Percentiles rank a stretch among this genome's conserved stretches.
phyloP scores from a whole-genome alignment of 306 rosid genomes.

The Gastrolobium bilobum region DNA sequence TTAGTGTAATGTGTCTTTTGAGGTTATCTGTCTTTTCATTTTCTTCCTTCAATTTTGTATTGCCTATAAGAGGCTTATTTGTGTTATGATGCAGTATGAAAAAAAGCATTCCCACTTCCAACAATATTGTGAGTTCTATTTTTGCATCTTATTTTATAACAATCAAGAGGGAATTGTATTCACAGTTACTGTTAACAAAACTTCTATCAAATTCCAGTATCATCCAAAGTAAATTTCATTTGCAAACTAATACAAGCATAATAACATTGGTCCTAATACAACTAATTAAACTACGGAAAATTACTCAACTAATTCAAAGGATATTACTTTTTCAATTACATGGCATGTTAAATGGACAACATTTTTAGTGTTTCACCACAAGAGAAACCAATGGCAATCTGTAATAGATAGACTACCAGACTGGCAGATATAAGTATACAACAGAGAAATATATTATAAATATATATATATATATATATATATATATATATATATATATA shows the following conservation, averaged over 20 bases:
- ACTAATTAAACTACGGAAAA: slow-evolving; percentile 7
- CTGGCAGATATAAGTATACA: background rate
- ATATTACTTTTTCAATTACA: slow-evolving; percentile 32
- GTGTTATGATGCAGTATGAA: too few species aligned
- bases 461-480: too few species aligned
- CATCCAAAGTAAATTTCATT: slow-evolving; percentile 17
- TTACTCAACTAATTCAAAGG: slow-evolving; percentile 22
- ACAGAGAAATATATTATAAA: background rate
- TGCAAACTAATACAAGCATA: slow-evolving; percentile 31
- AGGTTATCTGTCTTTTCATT: too few species aligned
- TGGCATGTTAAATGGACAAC: slow-evolving; percentile 31
- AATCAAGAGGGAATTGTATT: slow-evolving; percentile 3
- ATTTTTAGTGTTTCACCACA: slow-evolving; percentile 31
- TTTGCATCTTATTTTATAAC: too few species aligned
- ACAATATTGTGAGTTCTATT: too few species aligned
- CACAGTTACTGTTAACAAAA: slow-evolving; percentile 11
- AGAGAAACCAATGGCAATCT: slow-evolving; percentile 20
- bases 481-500: too few species aligned
- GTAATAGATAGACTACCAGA: background rate
- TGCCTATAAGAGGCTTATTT: too few species aligned
- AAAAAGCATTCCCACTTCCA: too few species aligned
- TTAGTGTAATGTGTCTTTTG: too few species aligned
- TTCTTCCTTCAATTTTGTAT: too few species aligned
- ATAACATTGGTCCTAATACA: slow-evolving; percentile 22
- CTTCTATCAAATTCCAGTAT: slow-evolving; percentile 19